Evolutionary conservation across 345 rosid species (phyloP), one percentile per base, ranked within the genome.

Genomic region (Hevea brasiliensis): DNA sequence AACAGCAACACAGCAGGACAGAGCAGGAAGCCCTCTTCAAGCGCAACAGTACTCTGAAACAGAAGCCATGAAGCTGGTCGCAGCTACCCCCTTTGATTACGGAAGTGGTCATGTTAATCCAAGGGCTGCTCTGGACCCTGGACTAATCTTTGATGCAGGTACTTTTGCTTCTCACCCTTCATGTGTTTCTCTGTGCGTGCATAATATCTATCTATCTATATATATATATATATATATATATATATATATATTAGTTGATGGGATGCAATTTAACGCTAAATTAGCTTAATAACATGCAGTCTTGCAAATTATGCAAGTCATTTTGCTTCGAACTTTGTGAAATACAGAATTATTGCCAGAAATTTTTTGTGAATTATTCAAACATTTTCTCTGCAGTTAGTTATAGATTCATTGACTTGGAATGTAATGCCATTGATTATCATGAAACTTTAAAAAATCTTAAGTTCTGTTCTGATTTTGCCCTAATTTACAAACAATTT

Each of bases 91-190:
- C 17, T 95, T 95, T 75, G 99, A 95, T 81, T 95, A 85, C 78
- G 99, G 99, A 57, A 91, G 96, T 73, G 99, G 99, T 71, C 99
- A 95, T 81, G 97, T 95, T 60, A 88, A 84, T 79, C 98, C 99
- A 51, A 89, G 91, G 67, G 96, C 98, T 68, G 99, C 99, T 75
- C 78, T 95, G 73, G 97, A 95, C 81, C 99, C 99, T 14, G 99
- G 99, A 57, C 97, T 95, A 76, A 75, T 95, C 72, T 91, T 95
- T 63, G 89, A 95, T 74, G 97, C 99, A 81, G 99, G 99, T 91
- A 78, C n/a, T 17, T 11, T 14, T 23, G 15, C 48, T 24, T 67
- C 27, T 54, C 13, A 9, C 3, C 29, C 17, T 15, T 26, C 3
- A 51, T 60, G 11, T 58, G 40, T 40, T 23, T 71, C 12, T n/a